These are phyloP conservation scores for Oryza meridionalis DNA, from an alignment of 176 grass and related monocot genomes.

Conservation along the genomic window DNA sequence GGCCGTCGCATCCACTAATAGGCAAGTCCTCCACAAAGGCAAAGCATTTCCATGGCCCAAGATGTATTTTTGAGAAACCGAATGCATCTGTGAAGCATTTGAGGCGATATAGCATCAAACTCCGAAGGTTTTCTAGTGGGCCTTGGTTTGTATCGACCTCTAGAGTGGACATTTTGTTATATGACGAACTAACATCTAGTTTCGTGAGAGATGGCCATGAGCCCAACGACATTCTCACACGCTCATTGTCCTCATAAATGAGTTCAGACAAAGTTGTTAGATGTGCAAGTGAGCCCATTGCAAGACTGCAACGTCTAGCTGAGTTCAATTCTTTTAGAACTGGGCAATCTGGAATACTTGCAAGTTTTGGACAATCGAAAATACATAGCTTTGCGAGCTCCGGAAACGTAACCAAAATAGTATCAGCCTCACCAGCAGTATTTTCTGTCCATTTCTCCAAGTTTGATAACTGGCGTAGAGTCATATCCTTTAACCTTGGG, in stretches of 20 bases:
- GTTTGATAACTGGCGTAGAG: rapidly evolving
- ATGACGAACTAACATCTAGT: not conserved
- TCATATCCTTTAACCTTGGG: not conserved
- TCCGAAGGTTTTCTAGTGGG: not conserved
- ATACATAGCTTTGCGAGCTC: not conserved
- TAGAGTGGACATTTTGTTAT: not conserved
- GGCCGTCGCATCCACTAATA: rapidly evolving
- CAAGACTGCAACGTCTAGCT: not conserved
- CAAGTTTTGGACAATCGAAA: not conserved
- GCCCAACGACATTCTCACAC: not conserved
- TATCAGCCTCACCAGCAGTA: not conserved
- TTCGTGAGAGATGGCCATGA: not conserved
- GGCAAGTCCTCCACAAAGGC: not conserved
- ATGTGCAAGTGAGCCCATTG: not conserved
- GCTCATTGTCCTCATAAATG: too few species aligned
- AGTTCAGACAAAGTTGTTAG: not conserved
- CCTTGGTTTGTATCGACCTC: not conserved
- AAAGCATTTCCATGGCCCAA: not conserved
- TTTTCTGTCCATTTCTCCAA: conserved; percentile 27
- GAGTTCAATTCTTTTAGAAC: not conserved
- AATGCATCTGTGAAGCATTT: not conserved
- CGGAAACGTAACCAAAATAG: not conserved
- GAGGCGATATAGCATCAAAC: rapidly evolving
- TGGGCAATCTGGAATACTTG: not conserved
- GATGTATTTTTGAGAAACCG: not conserved